These are phyloP conservation scores for Nyctanthes arbortristis DNA, from an alignment of 257 asterid genomes.

Conservation along the genomic window DNA sequence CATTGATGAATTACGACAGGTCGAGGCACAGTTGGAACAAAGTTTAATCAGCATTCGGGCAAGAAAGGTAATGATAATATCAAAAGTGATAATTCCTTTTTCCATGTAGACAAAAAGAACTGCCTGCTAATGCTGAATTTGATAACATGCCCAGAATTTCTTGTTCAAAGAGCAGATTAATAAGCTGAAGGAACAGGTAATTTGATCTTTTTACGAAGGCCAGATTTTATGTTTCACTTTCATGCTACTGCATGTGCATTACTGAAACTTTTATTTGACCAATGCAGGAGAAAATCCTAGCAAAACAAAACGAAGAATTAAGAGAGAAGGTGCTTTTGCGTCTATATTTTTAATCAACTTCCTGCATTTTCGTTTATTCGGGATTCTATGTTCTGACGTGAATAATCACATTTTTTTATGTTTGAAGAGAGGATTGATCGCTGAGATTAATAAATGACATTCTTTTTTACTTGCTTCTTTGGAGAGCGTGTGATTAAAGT, in stretches of 20 bases:
- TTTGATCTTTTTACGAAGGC: too few relatives aligned
- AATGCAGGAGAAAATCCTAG: conserved; percentile 42
- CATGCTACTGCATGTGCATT: not conserved
- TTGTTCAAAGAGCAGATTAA: conserved; percentile 39
- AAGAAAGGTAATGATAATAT: conserved; percentile 53
- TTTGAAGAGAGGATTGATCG: too few relatives aligned
- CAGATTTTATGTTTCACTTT: too few relatives aligned
- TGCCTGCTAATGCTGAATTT: not conserved
- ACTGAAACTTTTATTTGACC: not conserved
- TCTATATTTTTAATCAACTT: too few relatives aligned
- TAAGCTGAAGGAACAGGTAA: conserved; percentile 48
- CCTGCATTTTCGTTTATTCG: too few relatives aligned
- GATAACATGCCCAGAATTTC: conserved; percentile 28
- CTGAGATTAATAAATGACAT: too few relatives aligned
- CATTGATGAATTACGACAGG: conserved; percentile 38
- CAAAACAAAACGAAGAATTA: conserved; percentile 42
- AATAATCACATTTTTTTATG: too few relatives aligned
- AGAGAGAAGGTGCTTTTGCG: conserved; percentile 36
- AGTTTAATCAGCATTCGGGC: conserved; percentile 46
- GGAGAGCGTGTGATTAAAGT: too few relatives aligned
- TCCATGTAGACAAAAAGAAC: not conserved
- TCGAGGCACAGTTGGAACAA: conserved; percentile 46
- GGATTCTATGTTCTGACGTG: too few relatives aligned
- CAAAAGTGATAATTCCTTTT: not conserved
- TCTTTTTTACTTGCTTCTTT: too few relatives aligned